Percentiles rank a stretch among this genome's conserved stretches.
Conservation (phyloP, 192 early-diverging fungal genomes). For the Phlyctochytrium bullatum region DNA sequence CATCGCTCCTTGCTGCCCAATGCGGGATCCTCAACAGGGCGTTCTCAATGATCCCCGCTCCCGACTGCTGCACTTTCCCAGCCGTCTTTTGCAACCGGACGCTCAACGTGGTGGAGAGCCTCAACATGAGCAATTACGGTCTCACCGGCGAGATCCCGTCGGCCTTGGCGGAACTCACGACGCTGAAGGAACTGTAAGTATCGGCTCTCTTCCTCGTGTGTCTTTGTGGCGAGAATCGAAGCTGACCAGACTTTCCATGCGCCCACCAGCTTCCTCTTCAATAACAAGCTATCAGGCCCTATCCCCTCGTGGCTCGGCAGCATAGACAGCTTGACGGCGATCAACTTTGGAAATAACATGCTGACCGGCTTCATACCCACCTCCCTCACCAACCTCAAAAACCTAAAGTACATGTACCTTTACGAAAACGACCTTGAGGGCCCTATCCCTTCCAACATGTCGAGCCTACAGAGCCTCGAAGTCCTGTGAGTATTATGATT, state of each 20-base stretch:
- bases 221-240: background rate
- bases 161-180: background rate
- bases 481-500: background rate
- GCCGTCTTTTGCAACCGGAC: background rate
- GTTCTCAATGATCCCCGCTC: background rate
- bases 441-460: background rate
- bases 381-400: conserved; percentile 1
- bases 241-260: background rate
- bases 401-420: conserved; percentile 1
- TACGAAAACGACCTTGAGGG: conserved; percentile 4
- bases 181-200: background rate
- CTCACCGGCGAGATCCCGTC: background rate
- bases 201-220: too few relatives aligned
- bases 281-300: background rate
- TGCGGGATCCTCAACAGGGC: background rate
- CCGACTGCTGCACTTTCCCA: background rate
- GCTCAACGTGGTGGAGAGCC: background rate
- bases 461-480: background rate
- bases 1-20: background rate
- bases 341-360: background rate
- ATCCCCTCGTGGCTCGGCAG: background rate
- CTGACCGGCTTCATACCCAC: conserved; percentile 5
- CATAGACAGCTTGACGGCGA: background rate
- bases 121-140: background rate
- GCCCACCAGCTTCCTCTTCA: background rate